Evolutionary conservation across 257 asterid genomes (phyloP).

Genomic region (Sherardia arvensis): DNA sequence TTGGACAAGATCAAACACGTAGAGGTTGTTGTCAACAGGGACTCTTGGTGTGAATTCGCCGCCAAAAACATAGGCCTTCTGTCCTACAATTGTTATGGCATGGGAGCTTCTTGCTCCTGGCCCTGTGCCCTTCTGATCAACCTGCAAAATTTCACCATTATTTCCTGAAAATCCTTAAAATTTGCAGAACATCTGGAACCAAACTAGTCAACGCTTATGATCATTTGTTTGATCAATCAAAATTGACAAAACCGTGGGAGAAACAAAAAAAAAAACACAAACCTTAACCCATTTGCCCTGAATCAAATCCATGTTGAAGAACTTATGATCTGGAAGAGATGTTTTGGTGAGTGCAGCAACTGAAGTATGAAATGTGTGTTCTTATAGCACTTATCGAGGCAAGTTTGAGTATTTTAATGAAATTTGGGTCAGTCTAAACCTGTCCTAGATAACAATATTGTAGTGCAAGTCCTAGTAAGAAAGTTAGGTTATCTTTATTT

Average conservation of each 20-base stretch:
- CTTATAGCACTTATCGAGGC: not conserved
- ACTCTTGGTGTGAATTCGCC: slow-evolving; percentile 81
- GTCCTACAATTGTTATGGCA: slow-evolving; percentile 68
- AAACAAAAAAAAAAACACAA: not conserved
- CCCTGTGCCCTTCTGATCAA: slow-evolving; percentile 62
- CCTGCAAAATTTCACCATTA: slow-evolving; percentile 30
- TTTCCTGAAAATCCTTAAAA: not conserved
- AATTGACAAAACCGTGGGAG: not conserved
- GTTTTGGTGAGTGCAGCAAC: not conserved
- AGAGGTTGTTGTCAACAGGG: slow-evolving; percentile 70
- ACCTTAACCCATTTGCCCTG: slow-evolving; percentile 60
- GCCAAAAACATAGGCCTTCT: slow-evolving; percentile 66
- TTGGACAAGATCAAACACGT: slow-evolving; percentile 45
- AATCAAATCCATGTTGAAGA: slow-evolving; percentile 26
- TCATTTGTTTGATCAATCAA: slow-evolving; percentile 1
- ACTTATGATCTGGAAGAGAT: not conserved
- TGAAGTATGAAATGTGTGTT: not conserved
- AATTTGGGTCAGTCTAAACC: not conserved
- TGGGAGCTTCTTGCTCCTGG: slow-evolving; percentile 97
- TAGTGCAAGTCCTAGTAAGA: not conserved
- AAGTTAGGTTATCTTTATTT: not conserved
- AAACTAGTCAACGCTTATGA: not conserved
- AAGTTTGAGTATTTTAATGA: not conserved
- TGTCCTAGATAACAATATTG: not conserved
- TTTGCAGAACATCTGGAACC: not conserved